A percentile compares a stretch with the other conserved stretches of the same genome.
phyloP scores from a whole-genome alignment of 1,139 yeast species.

The Candida anutae region DNA sequence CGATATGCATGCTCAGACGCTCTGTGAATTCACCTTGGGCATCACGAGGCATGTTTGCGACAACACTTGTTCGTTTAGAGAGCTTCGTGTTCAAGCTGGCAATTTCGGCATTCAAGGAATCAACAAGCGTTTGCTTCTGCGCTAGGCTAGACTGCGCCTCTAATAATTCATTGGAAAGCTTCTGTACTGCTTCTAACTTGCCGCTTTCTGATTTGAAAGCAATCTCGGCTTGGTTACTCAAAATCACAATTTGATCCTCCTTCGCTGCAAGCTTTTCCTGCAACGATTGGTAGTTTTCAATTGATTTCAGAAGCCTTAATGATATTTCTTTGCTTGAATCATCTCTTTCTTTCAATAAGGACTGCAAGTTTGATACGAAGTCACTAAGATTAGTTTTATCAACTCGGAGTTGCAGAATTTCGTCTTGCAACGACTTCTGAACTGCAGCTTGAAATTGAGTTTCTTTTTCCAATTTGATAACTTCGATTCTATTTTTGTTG shows the following conservation, averaged over 20 bases:
- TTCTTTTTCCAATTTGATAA: conserved; percentile 50
- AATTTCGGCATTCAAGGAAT: conserved; percentile 18
- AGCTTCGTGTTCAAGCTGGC: conserved; percentile 9
- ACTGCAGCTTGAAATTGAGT: conserved; percentile 41
- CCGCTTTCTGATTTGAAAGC: conserved; percentile 59
- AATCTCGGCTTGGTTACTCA: conserved; percentile 44
- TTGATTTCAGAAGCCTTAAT: conserved; percentile 40
- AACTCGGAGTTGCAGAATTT: conserved; percentile 43
- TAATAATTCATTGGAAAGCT: conserved; percentile 37
- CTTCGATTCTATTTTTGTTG: conserved; percentile 36
- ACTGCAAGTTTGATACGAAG: conserved; percentile 55
- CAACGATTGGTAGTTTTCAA: conserved; percentile 44
- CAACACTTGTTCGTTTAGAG: conserved; percentile 5
- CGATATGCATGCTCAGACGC: conserved; percentile 11
- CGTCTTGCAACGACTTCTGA: conserved; percentile 47
- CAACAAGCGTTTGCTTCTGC: conserved; percentile 17
- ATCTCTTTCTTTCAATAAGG: conserved; percentile 58
- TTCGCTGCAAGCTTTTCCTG: conserved; percentile 46
- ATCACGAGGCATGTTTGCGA: conserved; percentile 1
- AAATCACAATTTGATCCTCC: conserved; percentile 39
- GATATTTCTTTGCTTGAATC: conserved; percentile 43
- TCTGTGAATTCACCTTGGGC: conserved; percentile 4
- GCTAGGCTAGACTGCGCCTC: conserved; percentile 32
- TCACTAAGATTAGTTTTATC: conserved; percentile 58
- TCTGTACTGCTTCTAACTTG: conserved; percentile 55